Evolutionary conservation across 768 basidiomycete genomes (phyloP), one percentile per base, ranked within the genome.

Genomic region (Tremella yokohamensis): DNA sequence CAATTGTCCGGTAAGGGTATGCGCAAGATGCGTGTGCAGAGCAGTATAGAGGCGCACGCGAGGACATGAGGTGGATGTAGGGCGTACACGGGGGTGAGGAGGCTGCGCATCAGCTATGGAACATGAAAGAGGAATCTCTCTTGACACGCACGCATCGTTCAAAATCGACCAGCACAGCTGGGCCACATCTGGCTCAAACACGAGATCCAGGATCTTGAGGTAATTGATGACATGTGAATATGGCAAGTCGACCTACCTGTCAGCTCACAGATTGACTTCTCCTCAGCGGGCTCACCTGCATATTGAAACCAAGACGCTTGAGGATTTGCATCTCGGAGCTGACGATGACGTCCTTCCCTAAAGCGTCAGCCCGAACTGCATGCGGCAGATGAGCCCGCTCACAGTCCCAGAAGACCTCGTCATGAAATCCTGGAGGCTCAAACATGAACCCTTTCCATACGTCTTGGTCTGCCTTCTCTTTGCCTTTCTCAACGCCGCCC

Each of bases 321-420:
- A 99, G 81, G 19, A 98, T 83, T 74, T 99, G 96, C 90, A 98
- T 98, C 77, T 99, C 96, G 1, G 88, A 85, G 13, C 93, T 87
- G 19, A 97, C 90, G 49, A 97, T 80, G 7, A 88, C 86, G 71
- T 99, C 96, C 72, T 94, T 97, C 76, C 90, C 63, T 62, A 8
- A 18, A 9, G 8, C 37, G 20, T 24, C 26, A n/a, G 49, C 29
- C 29, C 25, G 39, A 56, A 34, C 20, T 19, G 8, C 18, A 6
- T 34, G 29, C 29, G 4, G 18, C 3, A 42, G 12, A 26, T 58
- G 22, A 57, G 16, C 40, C 24, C 0, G 56, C 66, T 50, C 26
- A 69, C 71, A 81, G 61, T 93, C 89, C 79, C 97, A 97, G 70
- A 94, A 98, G 1, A 74, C 58, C 52, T 64, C 64, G 49, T 68